phyloP scores from a whole-genome alignment of 2,329 filamentous ascomycete species.

The Xylariaceae sp. region DNA sequence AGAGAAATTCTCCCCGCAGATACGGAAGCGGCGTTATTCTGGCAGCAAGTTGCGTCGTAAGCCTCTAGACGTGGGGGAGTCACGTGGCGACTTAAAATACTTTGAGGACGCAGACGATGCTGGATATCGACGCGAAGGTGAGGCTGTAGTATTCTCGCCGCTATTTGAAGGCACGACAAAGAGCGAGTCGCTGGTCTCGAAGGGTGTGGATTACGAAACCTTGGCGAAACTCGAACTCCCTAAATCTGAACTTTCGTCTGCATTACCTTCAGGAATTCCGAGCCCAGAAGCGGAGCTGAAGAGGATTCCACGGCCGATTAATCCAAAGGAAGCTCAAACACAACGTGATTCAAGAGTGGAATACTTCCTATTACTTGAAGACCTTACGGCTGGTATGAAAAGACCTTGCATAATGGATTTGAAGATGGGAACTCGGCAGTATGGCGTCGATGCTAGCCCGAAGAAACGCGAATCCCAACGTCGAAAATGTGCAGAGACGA shows the following conservation, averaged over 20 bases:
- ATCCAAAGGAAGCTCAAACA: conserved; percentile 78
- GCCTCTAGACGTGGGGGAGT: conserved; percentile 73
- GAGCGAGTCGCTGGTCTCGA: conserved; percentile 3
- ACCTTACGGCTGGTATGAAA: conserved; percentile 95
- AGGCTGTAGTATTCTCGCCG: conserved; percentile 50
- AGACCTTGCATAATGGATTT: conserved; percentile 95
- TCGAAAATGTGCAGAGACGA: conserved; percentile 90
- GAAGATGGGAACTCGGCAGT: conserved; percentile 98
- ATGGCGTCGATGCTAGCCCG: conserved; percentile 87
- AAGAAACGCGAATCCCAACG: conserved; percentile 95
- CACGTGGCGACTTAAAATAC: conserved; percentile 82
- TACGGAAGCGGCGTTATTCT: conserved; percentile 78
- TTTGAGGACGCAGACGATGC: conserved; percentile 89
- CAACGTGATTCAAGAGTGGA: conserved; percentile 74
- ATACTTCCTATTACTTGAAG: conserved; percentile 91
- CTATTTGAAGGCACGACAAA: conserved; percentile 20
- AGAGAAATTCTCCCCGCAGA: conserved; percentile 51
- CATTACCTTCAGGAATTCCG: conserved; percentile 45
- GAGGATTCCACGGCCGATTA: conserved; percentile 67
- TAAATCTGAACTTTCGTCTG: conserved; percentile 46
- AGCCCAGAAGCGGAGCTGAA: conserved; percentile 48
- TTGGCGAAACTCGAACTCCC: conserved; percentile 7
- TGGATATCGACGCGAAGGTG: conserved; percentile 75
- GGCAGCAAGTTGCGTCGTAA: conserved; percentile 81
- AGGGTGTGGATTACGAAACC: neutral